Conservation (phyloP, 1,139 yeast genomes). For the Candida pseudocylindracea region DNA sequence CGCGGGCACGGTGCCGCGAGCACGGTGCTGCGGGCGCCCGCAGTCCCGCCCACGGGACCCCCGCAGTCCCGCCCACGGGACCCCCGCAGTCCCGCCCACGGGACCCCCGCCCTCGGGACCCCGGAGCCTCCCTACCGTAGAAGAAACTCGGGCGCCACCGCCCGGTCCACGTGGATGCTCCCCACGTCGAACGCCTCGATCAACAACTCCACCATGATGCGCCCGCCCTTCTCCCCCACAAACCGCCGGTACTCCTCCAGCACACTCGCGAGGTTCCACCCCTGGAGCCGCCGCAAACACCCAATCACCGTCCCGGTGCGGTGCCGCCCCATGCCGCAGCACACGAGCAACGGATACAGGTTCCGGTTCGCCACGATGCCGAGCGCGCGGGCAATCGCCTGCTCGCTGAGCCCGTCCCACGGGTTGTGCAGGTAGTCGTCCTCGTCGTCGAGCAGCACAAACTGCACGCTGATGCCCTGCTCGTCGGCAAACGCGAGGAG, state of each 20-base stretch:
- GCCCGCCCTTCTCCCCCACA: slow-evolving; percentile 81
- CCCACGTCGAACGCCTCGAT: slow-evolving; percentile 64
- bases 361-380: slow-evolving; percentile 47
- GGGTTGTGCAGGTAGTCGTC: slow-evolving; percentile 29
- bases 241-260: slow-evolving; percentile 87
- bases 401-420: slow-evolving; percentile 91
- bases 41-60: no score
- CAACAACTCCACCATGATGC: slow-evolving; percentile 73
- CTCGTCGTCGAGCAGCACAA: slow-evolving; percentile 44
- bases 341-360: slow-evolving; percentile 66
- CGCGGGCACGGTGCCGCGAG: no score
- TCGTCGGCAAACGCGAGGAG: slow-evolving; percentile 63
- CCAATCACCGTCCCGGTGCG: slow-evolving; percentile 94
- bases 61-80: no score
- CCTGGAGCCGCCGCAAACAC: slow-evolving; percentile 72
- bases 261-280: slow-evolving; percentile 89
- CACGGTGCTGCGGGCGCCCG: no score
- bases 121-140: no score
- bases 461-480: slow-evolving; percentile 40
- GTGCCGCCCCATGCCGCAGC: slow-evolving; percentile 97
- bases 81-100: no score
- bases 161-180: slow-evolving; percentile 25
- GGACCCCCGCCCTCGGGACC: no score
- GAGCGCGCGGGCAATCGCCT: slow-evolving; percentile 57
- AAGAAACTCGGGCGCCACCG: slow-evolving; percentile 24